phyloP scores from a whole-genome alignment of 352 stramenopile species.

The Phytophthora idaei region DNA sequence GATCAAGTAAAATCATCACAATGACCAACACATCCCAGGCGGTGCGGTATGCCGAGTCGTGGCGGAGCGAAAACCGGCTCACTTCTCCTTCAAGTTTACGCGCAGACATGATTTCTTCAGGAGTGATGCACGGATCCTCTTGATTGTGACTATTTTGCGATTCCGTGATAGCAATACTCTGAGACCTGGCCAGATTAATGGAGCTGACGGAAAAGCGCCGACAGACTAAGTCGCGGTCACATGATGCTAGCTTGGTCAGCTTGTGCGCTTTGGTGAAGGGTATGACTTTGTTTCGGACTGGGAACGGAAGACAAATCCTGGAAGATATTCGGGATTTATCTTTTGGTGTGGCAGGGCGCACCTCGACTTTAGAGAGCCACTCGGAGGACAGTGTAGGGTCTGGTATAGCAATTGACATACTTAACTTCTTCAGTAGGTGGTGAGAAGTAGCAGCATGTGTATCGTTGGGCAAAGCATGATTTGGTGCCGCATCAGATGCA shows the following conservation, averaged over 20 bases:
- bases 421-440: constrained; percentile 11
- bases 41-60: constrained; percentile 46
- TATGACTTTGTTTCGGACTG: constrained; percentile 9
- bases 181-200: constrained; percentile 25
- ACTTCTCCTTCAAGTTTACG: constrained; percentile 43
- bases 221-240: constrained; percentile 24
- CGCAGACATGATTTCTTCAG: constrained; percentile 50
- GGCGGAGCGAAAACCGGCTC: constrained; percentile 49
- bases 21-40: constrained; percentile 62
- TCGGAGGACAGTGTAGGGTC: constrained; percentile 12
- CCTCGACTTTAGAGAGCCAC: constrained; percentile 2
- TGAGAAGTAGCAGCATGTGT: not conserved
- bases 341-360: not conserved
- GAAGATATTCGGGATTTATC: not conserved
- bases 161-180: constrained; percentile 15
- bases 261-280: constrained; percentile 5
- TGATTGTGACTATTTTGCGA: not conserved
- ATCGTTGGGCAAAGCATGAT: not conserved
- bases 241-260: not conserved
- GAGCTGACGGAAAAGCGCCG: constrained; percentile 54
- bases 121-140: not conserved
- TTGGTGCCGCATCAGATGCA: not conserved
- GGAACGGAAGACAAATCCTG: constrained; percentile 8
- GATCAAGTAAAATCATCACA: constrained; percentile 53
- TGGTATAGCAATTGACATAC: constrained; percentile 10